phyloP scores from a whole-genome alignment of 2,329 filamentous ascomycete genomes.

The Epichloe brachyelytri region DNA sequence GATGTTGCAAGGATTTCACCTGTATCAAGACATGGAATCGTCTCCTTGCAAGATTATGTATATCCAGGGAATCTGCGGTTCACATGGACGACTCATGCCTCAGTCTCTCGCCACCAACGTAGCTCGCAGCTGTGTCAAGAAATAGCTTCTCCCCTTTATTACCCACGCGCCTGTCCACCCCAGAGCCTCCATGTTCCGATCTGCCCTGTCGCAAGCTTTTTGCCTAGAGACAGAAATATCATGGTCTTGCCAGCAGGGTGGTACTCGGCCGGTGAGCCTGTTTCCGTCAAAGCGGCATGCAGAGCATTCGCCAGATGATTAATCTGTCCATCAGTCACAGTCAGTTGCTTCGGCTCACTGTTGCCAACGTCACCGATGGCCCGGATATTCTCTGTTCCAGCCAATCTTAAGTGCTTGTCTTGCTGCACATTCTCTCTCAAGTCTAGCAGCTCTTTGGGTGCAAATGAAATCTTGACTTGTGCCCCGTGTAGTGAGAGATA shows the following conservation, averaged over 20 bases:
- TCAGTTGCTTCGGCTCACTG: slow-evolving; percentile 25
- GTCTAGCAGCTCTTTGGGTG: slow-evolving; percentile 22
- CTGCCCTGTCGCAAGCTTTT: slow-evolving; percentile 18
- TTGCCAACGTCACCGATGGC: slow-evolving; percentile 29
- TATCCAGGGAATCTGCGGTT: not conserved
- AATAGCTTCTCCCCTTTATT: slow-evolving; percentile 22
- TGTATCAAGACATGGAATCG: not conserved
- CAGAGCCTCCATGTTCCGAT: slow-evolving; percentile 21
- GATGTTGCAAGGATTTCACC: not conserved
- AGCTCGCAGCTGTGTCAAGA: slow-evolving; percentile 17
- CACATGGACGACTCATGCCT: slow-evolving; percentile 15
- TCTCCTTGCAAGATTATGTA: not conserved
- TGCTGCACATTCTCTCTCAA: slow-evolving; percentile 18
- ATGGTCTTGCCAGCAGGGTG: slow-evolving; percentile 13
- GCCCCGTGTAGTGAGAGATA: slow-evolving; percentile 33
- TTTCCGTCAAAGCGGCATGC: slow-evolving; percentile 12
- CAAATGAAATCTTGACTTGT: slow-evolving; percentile 28
- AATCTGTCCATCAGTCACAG: slow-evolving; percentile 20
- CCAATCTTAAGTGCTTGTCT: slow-evolving; percentile 20
- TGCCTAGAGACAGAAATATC: slow-evolving; percentile 17
- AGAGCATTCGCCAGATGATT: slow-evolving; percentile 20
- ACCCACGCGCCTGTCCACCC: slow-evolving; percentile 18
- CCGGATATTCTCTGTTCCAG: slow-evolving; percentile 25
- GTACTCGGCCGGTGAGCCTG: slow-evolving; percentile 8
- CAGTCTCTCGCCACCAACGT: slow-evolving; percentile 17